Conservation (phyloP, 2,329 filamentous ascomycete genomes). For the Diaporthe batatas region DNA sequence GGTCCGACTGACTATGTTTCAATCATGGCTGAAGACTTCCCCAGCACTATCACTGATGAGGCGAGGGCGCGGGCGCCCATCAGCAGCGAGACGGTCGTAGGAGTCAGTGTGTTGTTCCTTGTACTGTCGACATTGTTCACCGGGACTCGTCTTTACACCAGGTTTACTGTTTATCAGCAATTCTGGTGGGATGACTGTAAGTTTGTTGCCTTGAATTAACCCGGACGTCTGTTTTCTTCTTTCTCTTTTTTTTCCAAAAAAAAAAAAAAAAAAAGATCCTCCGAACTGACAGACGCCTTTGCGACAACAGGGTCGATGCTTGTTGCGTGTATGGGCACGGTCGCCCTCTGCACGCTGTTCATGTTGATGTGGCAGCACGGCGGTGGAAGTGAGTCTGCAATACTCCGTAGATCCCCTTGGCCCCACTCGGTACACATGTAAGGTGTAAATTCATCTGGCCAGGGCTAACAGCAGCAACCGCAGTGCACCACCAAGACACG, state of each 20-base stretch:
- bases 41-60: slow-evolving; percentile 19
- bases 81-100: not conserved
- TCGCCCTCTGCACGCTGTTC: slow-evolving; percentile 42
- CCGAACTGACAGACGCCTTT: slow-evolving; percentile 12
- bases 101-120: slow-evolving; percentile 16
- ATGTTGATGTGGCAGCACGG: slow-evolving; percentile 44
- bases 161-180: slow-evolving; percentile 45
- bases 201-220: not conserved
- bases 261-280: too few species aligned
- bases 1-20: not conserved
- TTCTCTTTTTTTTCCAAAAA: too few species aligned
- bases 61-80: slow-evolving; percentile 30
- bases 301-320: slow-evolving; percentile 43
- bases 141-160: slow-evolving; percentile 43
- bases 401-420: too few species aligned
- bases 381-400: slow-evolving; percentile 30
- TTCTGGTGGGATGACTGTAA: slow-evolving; percentile 49
- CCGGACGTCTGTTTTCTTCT: too few species aligned
- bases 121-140: slow-evolving; percentile 35
- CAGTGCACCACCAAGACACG: slow-evolving; percentile 41
- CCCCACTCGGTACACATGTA: too few species aligned
- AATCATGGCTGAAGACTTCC: slow-evolving; percentile 6
- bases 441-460: too few species aligned
- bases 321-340: slow-evolving; percentile 44
- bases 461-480: not conserved